Percentiles rank a stretch among this genome's conserved stretches.
Evolutionary conservation across 495 filamentous ascomycete genomes (phyloP).

Genomic region (Lasiosphaeris hirsuta): DNA sequence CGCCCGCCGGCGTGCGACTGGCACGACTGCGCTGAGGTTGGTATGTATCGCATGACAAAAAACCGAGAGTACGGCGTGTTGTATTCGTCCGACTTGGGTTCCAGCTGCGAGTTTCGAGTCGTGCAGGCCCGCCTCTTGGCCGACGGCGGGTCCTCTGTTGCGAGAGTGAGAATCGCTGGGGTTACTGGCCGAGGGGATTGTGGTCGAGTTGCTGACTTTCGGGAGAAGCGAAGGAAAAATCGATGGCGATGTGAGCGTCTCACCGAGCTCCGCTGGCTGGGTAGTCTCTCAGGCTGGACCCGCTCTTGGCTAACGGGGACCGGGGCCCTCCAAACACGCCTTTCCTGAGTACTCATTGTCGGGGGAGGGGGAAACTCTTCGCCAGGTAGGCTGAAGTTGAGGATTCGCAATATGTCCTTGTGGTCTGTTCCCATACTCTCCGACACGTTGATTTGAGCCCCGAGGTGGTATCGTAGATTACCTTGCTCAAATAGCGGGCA

Average conservation of each 20-base stretch:
- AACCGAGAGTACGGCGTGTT: constrained; percentile 50
- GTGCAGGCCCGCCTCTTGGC: not conserved
- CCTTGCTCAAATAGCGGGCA: constrained; percentile 48
- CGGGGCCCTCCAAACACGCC: not conserved
- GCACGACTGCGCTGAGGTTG: not conserved
- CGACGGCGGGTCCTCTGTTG: not conserved
- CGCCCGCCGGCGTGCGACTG: not conserved
- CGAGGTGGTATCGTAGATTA: constrained; percentile 46
- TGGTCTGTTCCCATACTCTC: constrained; percentile 44
- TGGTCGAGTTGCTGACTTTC: not conserved
- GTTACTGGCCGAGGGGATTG: constrained; percentile 6
- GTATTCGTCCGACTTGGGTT: constrained; percentile 5
- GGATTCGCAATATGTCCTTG: constrained; percentile 48
- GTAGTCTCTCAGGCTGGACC: not conserved
- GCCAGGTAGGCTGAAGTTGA: constrained; percentile 28
- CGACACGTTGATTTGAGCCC: constrained; percentile 56
- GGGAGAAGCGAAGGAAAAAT: constrained; percentile 23
- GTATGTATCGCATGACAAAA: constrained; percentile 25
- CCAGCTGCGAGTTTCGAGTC: not conserved
- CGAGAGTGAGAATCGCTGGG: not conserved
- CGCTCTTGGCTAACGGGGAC: not conserved
- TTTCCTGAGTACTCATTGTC: constrained; percentile 2
- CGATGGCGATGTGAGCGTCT: constrained; percentile 16
- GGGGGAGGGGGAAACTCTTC: not conserved
- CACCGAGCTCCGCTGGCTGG: not conserved